Percentiles rank a stretch among this genome's conserved stretches.
Evolutionary conservation across 768 basidiomycete genomes (phyloP).

Genomic region (Daedaleopsis sinensis): DNA sequence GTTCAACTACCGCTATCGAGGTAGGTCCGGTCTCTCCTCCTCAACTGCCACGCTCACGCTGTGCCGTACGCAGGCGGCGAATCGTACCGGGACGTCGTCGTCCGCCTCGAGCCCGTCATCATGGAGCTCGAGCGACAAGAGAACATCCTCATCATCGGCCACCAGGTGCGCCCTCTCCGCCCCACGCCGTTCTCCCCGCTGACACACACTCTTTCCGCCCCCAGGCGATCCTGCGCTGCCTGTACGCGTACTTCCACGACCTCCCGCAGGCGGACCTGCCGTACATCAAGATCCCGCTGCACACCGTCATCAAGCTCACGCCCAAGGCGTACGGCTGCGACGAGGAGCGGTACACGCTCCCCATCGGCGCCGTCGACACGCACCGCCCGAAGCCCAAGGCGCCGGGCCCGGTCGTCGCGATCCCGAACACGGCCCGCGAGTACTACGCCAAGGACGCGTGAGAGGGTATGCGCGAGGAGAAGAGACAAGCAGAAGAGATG

Average conservation of each 20-base stretch:
- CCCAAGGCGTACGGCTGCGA: conserved; percentile 99
- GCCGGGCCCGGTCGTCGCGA: neutral
- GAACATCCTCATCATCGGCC: conserved; percentile 95
- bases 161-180: conserved; percentile 54
- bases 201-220: conserved; percentile 4
- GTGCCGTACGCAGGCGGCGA: conserved; percentile 64
- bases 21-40: conserved; percentile 29
- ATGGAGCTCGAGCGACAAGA: conserved; percentile 99
- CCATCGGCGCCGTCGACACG: conserved; percentile 93
- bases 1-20: conserved; percentile 98
- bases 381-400: conserved; percentile 66
- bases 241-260: conserved; percentile 97
- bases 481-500: too few species aligned
- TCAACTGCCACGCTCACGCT: neutral
- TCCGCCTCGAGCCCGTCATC: conserved; percentile 95
- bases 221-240: conserved; percentile 77
- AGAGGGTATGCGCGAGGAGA: too few species aligned
- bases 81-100: conserved; percentile 96
- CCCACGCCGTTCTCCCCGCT: neutral
- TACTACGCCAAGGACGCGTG: conserved; percentile 23
- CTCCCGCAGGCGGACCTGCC: conserved; percentile 91
- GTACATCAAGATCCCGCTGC: conserved; percentile 96
- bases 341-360: conserved; percentile 90
- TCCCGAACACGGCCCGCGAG: conserved; percentile 21
- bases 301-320: conserved; percentile 97